phyloP scores from a whole-genome alignment of 2,329 filamentous ascomycete species.

The Botryotinia convoluta region DNA sequence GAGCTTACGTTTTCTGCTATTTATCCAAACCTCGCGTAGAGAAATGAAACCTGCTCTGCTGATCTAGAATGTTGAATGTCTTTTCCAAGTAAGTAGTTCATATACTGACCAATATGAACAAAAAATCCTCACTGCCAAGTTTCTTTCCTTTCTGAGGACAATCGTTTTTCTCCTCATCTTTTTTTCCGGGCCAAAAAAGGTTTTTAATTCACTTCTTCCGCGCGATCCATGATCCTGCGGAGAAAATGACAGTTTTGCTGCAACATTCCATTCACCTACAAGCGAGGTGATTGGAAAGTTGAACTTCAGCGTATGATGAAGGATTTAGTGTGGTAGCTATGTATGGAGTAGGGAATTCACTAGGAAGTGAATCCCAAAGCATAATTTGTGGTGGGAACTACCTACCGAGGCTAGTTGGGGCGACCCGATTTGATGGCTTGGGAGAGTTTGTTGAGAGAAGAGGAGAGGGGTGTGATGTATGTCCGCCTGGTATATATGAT shows the following conservation, averaged over 20 bases:
- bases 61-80: not conserved
- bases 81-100: not conserved
- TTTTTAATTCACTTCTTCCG: not conserved
- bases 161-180: not conserved
- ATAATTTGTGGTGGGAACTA: not conserved
- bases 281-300: not conserved
- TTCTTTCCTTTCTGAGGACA: not conserved
- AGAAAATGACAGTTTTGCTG: not conserved
- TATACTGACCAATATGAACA: not conserved
- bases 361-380: not conserved
- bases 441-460: not conserved
- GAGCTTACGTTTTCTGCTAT: accelerated
- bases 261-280: not conserved
- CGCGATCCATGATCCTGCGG: accelerated
- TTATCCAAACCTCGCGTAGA: not conserved
- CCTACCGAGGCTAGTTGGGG: not conserved
- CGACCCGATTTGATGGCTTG: not conserved
- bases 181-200: too few relatives aligned
- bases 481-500: not conserved
- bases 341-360: not conserved
- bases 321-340: not conserved
- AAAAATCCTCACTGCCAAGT: not conserved
- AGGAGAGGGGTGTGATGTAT: not conserved
- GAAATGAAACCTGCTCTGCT: not conserved
- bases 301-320: not conserved